Conservation (phyloP, 2,329 filamentous ascomycete genomes). For the Madurella fahalii region DNA sequence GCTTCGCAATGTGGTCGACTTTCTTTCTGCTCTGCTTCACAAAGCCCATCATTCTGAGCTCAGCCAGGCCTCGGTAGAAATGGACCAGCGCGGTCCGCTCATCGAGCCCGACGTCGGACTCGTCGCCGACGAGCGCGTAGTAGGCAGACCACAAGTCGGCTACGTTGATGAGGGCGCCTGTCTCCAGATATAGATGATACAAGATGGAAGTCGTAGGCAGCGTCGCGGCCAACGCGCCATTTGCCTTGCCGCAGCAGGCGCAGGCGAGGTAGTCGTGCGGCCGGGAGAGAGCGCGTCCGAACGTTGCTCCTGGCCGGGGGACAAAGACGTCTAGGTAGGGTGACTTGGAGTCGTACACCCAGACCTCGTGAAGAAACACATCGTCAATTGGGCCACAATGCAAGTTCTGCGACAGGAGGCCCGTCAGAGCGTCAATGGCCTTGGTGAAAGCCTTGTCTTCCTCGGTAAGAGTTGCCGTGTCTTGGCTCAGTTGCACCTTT, state of each 20-base stretch:
- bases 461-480: slow-evolving; percentile 65
- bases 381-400: slow-evolving; percentile 38
- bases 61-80: slow-evolving; percentile 82
- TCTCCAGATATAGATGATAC: slow-evolving; percentile 76
- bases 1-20: slow-evolving; percentile 84
- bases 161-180: slow-evolving; percentile 71
- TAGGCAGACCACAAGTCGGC: slow-evolving; percentile 79
- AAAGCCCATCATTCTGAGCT: slow-evolving; percentile 80
- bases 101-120: slow-evolving; percentile 39
- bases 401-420: slow-evolving; percentile 40
- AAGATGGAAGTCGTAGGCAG: slow-evolving; percentile 69
- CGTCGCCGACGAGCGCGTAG: slow-evolving; percentile 55
- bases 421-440: slow-evolving; percentile 55
- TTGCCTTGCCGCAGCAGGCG: slow-evolving; percentile 56
- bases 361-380: slow-evolving; percentile 64
- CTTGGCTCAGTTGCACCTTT: slow-evolving; percentile 73
- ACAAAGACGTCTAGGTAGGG: slow-evolving; percentile 72
- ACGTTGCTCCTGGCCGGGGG: slow-evolving; percentile 63
- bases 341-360: slow-evolving; percentile 68
- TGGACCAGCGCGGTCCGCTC: slow-evolving; percentile 62
- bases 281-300: slow-evolving; percentile 66
- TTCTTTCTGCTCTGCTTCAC: slow-evolving; percentile 89
- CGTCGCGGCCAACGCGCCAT: slow-evolving; percentile 51
- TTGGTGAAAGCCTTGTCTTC: slow-evolving; percentile 67
- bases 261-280: slow-evolving; percentile 77